Conservation (phyloP, 202 grass and related monocot genomes). For the Elaeis oleifera region DNA sequence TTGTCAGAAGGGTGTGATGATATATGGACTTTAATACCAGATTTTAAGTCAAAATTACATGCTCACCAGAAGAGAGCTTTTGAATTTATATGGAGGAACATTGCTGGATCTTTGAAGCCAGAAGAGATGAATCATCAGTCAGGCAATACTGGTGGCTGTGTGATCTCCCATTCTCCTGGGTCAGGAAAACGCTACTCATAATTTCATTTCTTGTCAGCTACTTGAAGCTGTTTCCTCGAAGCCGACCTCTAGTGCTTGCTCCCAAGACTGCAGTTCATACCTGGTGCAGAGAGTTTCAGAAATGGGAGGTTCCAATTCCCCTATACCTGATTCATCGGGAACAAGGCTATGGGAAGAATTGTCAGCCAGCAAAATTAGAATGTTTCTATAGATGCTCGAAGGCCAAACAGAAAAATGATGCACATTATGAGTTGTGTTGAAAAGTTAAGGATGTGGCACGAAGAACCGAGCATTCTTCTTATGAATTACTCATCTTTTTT, state of each 20-base stretch:
- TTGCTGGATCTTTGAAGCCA: conserved; percentile 42
- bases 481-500: conserved; percentile 83
- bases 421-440: conserved; percentile 54
- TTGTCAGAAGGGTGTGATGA: conserved; percentile 30
- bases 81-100: conserved; percentile 81
- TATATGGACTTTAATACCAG: conserved; percentile 50
- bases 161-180: conserved; percentile 84
- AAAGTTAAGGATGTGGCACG: conserved; percentile 77
- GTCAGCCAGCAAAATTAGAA: conserved; percentile 31
- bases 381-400: conserved; percentile 22
- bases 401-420: conserved; percentile 26
- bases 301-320: conserved; percentile 59
- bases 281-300: conserved; percentile 77
- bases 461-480: conserved; percentile 65
- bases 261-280: conserved; percentile 77
- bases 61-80: conserved; percentile 73
- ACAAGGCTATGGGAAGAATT: conserved; percentile 6
- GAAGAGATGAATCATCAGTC: conserved; percentile 42
- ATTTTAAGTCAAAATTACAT: conserved; percentile 55
- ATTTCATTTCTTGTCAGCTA: conserved; percentile 77
- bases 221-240: conserved; percentile 63
- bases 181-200: conserved; percentile 68
- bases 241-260: conserved; percentile 65
- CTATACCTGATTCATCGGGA: conserved; percentile 49
- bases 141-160: conserved; percentile 60